Evolutionary conservation across 2,329 filamentous ascomycete genomes (phyloP).

Genomic region (Cercospora citrullina): DNA sequence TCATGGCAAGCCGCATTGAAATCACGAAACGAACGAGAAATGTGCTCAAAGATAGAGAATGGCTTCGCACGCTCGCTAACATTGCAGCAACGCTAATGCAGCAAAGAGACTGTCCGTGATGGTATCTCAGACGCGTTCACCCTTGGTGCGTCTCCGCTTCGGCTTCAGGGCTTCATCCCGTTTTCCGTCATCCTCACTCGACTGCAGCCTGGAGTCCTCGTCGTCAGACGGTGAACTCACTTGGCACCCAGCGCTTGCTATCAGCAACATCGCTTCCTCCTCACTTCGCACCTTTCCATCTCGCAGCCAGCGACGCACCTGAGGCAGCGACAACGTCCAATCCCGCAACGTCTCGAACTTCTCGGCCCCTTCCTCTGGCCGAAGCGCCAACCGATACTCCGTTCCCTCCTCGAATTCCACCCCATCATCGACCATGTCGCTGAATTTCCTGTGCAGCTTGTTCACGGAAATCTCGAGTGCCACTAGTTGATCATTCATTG

Average conservation of each 20-base stretch:
- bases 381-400: constrained; percentile 15
- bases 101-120: background rate
- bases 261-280: constrained; percentile 14
- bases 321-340: constrained; percentile 12
- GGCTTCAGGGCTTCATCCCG: background rate
- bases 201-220: background rate
- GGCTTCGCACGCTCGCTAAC: background rate
- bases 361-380: background rate
- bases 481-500: constrained; percentile 15
- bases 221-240: background rate
- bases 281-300: constrained; percentile 11
- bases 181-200: background rate
- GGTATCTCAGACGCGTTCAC: background rate
- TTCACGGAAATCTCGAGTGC: constrained; percentile 15
- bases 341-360: constrained; percentile 11
- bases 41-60: background rate
- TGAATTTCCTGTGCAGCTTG: constrained; percentile 10
- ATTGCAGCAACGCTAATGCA: background rate
- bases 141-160: background rate
- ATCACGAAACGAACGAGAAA: background rate
- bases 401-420: background rate
- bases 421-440: constrained; percentile 12
- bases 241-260: background rate
- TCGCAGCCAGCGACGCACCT: constrained; percentile 8
- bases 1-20: background rate